These are phyloP conservation scores for Hypoxylon sp. DNA, from an alignment of 2,329 filamentous ascomycete genomes.

Conservation along the genomic window DNA sequence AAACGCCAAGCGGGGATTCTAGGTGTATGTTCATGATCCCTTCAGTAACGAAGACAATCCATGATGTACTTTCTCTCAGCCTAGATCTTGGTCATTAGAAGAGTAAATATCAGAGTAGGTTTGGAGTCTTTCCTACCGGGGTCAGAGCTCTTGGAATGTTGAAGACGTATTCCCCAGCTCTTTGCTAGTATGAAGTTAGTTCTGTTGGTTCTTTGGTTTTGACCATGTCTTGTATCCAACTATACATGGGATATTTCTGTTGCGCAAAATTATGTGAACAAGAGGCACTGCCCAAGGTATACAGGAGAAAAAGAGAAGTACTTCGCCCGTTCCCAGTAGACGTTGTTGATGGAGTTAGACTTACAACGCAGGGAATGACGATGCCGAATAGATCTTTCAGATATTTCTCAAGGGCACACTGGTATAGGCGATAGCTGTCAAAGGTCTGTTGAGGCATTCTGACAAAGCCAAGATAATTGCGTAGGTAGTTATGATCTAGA, in stretches of 20 bases:
- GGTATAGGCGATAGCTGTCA: constrained; percentile 1
- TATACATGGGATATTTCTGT: neutral
- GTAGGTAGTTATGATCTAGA: neutral
- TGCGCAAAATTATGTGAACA: neutral
- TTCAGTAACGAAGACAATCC: neutral
- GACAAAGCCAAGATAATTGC: neutral
- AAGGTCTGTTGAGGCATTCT: constrained; percentile 10
- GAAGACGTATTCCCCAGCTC: neutral
- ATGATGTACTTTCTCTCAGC: neutral
- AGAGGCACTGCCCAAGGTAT: neutral
- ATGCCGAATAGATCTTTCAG: neutral
- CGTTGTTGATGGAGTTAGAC: neutral
- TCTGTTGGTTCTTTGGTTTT: neutral
- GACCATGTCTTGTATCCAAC: neutral
- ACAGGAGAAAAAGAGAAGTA: neutral
- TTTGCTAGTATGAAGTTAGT: neutral
- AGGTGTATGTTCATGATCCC: neutral
- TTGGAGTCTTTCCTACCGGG: neutral
- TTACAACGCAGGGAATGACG: constrained; percentile 4
- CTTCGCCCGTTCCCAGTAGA: neutral
- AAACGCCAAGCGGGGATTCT: neutral
- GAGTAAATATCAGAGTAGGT: no score
- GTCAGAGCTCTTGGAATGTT: neutral
- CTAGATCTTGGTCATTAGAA: neutral
- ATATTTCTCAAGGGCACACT: constrained; percentile 4